Evolutionary conservation across 768 basidiomycete species (phyloP).

Genomic region (Pisolithus sp.): DNA sequence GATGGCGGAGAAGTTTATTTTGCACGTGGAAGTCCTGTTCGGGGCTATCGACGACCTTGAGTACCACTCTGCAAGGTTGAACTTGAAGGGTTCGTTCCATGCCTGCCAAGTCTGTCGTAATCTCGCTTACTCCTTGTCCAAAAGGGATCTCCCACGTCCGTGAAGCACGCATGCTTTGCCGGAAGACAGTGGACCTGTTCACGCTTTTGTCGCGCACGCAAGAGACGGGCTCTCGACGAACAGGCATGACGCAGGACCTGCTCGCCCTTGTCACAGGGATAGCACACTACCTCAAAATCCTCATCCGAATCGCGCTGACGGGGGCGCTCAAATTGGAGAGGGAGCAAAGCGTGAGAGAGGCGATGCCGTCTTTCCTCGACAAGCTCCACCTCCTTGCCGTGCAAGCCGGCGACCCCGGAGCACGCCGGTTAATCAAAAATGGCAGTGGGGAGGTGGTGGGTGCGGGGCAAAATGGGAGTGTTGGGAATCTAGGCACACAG

Average conservation of each 20-base stretch:
- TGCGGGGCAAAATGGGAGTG: conserved; percentile 12
- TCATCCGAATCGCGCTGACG: conserved; percentile 95
- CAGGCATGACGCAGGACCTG: conserved; percentile 96
- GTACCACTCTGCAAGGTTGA: conserved; percentile 71
- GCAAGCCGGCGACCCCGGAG: conserved; percentile 75
- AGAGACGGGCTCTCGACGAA: conserved; percentile 81
- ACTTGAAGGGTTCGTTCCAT: conserved; percentile 69
- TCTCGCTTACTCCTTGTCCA: conserved; percentile 9
- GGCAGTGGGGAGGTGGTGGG: conserved; percentile 56
- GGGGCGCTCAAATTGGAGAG: conserved; percentile 93
- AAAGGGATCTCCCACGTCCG: conserved; percentile 96
- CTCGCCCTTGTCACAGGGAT: conserved; percentile 97
- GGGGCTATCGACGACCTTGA: conserved; percentile 96
- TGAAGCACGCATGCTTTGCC: conserved; percentile 96
- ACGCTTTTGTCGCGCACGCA: conserved; percentile 93
- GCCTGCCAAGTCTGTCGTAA: neutral
- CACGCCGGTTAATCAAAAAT: conserved; percentile 69
- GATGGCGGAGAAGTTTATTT: conserved; percentile 97
- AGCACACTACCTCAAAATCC: conserved; percentile 98
- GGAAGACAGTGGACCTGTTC: conserved; percentile 98
- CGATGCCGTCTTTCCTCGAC: conserved; percentile 86
- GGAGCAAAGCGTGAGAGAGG: conserved; percentile 75
- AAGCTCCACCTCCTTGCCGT: conserved; percentile 88
- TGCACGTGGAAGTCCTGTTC: conserved; percentile 97
- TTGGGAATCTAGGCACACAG: conserved; percentile 69